Percentiles rank a stretch among this genome's conserved stretches.
These are phyloP conservation scores for Samsoniella hepiali DNA, from an alignment of 2,329 filamentous ascomycete genomes.

Conservation along the genomic window DNA sequence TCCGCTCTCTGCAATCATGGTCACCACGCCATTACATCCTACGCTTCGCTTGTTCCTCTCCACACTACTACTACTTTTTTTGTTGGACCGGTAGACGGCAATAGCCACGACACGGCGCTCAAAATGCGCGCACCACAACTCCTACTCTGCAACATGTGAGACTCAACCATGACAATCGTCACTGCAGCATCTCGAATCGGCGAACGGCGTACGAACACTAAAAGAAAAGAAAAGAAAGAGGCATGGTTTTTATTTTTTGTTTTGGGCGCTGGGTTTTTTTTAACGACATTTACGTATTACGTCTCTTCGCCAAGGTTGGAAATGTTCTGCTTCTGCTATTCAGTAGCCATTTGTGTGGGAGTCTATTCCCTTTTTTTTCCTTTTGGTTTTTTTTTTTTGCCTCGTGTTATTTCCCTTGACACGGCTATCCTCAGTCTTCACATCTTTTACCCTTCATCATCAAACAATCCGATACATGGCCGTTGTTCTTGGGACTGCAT, in stretches of 20 bases:
- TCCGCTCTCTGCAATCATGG: neutral
- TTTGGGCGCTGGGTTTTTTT: conserved; percentile 37
- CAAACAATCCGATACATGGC: neutral
- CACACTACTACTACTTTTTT: neutral
- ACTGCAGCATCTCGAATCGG: conserved; percentile 33
- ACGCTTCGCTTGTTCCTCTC: neutral
- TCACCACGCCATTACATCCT: neutral
- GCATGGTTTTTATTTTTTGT: conserved; percentile 25
- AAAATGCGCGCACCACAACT: conserved; percentile 17
- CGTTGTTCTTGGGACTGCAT: conserved; percentile 11
- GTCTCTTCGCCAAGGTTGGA: conserved; percentile 20
- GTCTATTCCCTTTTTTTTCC: conserved; percentile 1
- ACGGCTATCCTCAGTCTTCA: neutral
- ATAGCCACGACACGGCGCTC: neutral
- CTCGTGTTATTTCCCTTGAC: neutral
- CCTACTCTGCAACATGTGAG: neutral
- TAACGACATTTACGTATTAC: conserved; percentile 32
- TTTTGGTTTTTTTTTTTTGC: conserved; percentile 14
- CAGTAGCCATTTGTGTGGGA: conserved; percentile 7
- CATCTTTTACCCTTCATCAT: neutral
- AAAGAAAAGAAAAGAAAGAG: conserved; percentile 31
- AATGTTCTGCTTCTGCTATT: conserved; percentile 10
- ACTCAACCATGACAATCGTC: conserved; percentile 28
- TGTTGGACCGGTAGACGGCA: neutral
- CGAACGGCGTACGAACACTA: conserved; percentile 38